phyloP scores from a whole-genome alignment of 805 yeast species.

The Schizosaccharomyces japonicus region DNA sequence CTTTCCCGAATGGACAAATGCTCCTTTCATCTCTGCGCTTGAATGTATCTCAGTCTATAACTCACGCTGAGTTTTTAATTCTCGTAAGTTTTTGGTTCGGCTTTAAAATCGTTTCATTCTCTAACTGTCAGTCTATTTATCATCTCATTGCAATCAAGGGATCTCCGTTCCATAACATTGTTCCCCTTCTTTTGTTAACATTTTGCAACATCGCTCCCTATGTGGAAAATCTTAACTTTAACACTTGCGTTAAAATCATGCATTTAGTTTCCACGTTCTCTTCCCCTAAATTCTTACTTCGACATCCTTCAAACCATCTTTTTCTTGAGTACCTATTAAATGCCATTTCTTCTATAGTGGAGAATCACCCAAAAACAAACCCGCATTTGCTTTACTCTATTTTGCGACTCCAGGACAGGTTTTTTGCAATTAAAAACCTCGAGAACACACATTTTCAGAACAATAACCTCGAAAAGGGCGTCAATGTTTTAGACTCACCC shows the following conservation, averaged over 20 bases:
- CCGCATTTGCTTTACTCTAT: slow-evolving; percentile 12
- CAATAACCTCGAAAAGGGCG: not conserved
- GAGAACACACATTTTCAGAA: not conserved
- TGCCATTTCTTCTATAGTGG: slow-evolving; percentile 11
- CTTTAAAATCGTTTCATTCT: no score
- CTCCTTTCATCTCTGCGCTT: slow-evolving; percentile 13
- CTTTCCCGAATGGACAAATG: slow-evolving; percentile 13
- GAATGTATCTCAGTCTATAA: slow-evolving; percentile 11
- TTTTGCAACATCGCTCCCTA: slow-evolving; percentile 16
- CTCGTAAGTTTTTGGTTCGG: slow-evolving; percentile 8
- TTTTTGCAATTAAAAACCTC: slow-evolving; percentile 8
- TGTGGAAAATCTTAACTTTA: slow-evolving; percentile 13
- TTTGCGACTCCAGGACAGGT: slow-evolving; percentile 11
- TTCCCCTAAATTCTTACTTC: slow-evolving; percentile 11
- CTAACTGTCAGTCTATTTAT: slow-evolving; percentile 7
- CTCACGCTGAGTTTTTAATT: slow-evolving; percentile 16
- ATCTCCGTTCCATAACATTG: slow-evolving; percentile 9
- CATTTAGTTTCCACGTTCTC: slow-evolving; percentile 12
- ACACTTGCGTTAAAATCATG: slow-evolving; percentile 13
- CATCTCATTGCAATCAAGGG: slow-evolving; percentile 9
- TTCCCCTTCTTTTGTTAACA: slow-evolving; percentile 14
- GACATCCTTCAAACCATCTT: slow-evolving; percentile 11
- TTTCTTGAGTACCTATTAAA: slow-evolving; percentile 11
- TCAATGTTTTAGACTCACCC: not conserved
- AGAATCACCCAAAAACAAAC: slow-evolving; percentile 13